Conservation (phyloP, 768 basidiomycete genomes). For the Tulasnella sp. region DNA sequence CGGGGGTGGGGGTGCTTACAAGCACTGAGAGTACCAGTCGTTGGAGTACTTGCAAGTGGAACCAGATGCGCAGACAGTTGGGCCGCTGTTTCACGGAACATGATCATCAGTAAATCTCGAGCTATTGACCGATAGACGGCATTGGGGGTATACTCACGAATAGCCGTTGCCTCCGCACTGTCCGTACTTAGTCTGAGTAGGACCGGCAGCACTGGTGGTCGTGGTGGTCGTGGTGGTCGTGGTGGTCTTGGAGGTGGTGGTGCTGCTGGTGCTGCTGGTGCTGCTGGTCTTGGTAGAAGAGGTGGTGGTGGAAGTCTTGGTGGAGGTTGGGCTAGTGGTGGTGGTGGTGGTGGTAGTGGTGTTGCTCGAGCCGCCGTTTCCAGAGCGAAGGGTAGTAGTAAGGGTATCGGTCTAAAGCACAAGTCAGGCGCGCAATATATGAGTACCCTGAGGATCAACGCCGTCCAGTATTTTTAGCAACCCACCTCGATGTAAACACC, state of each 20-base stretch:
- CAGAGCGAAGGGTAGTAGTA: background rate
- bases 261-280: background rate
- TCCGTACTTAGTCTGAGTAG: slow-evolving; percentile 4
- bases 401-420: too few species aligned
- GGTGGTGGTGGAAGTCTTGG: slow-evolving; percentile 26
- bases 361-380: slow-evolving; percentile 28
- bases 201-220: background rate
- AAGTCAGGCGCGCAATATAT: too few species aligned
- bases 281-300: background rate
- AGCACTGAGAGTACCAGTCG: slow-evolving; percentile 17
- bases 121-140: too few species aligned
- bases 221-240: slow-evolving; percentile 3
- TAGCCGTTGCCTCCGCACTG: background rate
- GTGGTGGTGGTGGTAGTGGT: slow-evolving; percentile 46
- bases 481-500: slow-evolving; percentile 50
- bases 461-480: too few species aligned
- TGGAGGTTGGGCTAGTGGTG: slow-evolving; percentile 27
- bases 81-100: slow-evolving; percentile 16
- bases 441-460: too few species aligned
- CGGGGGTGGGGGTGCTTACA: background rate
- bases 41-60: slow-evolving; percentile 13
- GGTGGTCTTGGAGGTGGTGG: background rate
- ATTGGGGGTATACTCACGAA: too few species aligned
- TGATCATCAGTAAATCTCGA: background rate
- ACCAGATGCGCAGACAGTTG: slow-evolving; percentile 11